These are phyloP conservation scores for Meyerozyma guilliermondii DNA, from an alignment of 1,139 yeast species.

Conservation along the genomic window DNA sequence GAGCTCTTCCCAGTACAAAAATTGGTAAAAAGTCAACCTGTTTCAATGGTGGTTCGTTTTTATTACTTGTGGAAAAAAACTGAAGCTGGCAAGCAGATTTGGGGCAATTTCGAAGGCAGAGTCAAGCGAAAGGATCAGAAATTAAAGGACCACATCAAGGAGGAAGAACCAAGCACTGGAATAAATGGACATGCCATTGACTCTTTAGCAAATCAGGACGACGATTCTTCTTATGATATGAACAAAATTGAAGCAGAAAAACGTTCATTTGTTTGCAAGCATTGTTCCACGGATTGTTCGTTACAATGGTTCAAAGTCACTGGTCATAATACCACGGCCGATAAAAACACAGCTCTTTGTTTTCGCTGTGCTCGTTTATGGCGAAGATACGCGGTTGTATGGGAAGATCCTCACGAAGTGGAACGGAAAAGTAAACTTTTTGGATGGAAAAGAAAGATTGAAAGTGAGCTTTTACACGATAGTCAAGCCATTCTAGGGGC, in stretches of 20 bases:
- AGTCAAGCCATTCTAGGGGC: conserved; percentile 54
- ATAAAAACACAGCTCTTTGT: conserved; percentile 57
- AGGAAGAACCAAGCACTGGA: conserved; percentile 5
- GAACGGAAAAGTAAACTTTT: conserved; percentile 41
- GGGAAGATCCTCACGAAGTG: conserved; percentile 80
- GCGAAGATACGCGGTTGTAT: conserved; percentile 85
- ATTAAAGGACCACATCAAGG: conserved; percentile 24
- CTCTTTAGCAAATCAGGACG: conserved; percentile 57
- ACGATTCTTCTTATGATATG: conserved; percentile 66
- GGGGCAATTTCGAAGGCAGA: conserved; percentile 83
- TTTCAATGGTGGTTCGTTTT: conserved; percentile 75
- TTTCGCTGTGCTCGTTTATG: conserved; percentile 83
- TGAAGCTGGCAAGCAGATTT: conserved; percentile 61
- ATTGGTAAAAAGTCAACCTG: conserved; percentile 63
- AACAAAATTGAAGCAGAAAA: conserved; percentile 34
- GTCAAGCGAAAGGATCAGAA: conserved; percentile 47
- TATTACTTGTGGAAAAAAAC: conserved; percentile 93
- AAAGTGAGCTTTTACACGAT: conserved; percentile 68
- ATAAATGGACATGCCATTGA: conserved; percentile 16
- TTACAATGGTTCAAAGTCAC: conserved; percentile 69
- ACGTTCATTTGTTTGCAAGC: conserved; percentile 52
- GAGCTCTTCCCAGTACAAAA: conserved; percentile 72
- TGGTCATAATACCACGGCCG: conserved; percentile 46
- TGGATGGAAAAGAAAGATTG: conserved; percentile 60
- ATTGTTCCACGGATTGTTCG: conserved; percentile 53